Base-by-base conservation (phyloP, 2,329 filamentous ascomycete species). In the Neurospora sp. region DNA sequence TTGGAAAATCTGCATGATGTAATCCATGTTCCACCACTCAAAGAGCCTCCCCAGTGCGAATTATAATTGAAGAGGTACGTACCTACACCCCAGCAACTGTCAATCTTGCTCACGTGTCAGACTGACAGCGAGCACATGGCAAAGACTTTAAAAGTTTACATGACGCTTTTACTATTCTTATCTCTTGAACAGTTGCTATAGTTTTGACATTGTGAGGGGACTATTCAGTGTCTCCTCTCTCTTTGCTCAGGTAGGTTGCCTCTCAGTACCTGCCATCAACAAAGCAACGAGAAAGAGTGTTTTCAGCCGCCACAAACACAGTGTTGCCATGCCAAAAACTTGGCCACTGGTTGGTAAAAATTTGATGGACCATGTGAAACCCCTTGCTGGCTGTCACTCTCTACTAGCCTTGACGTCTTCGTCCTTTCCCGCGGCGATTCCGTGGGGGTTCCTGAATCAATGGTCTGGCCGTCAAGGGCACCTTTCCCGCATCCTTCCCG, bases 351-450 rank as follows among this genome's bases (percentile, higher is more conserved):
- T 62, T 72, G 23, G 52, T 68, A 74, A 73, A 74, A 75, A 66
- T 71, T 73, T 72, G 67, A 73, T 71, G 73, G 69, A 70, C 71
- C 75, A 74, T 75, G 75, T 73, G 74, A 74, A 62, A 36, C 28
- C 52, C 28, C 52, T 36, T n/a, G 73, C 73, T 68, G 67, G 38
- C 67, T 7, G 71, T 33, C 52, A 62, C 52, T 36, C 52, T 36
- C 33, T 36, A 36, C 33, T 7, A 58, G 68, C 68, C 38, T 43
- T 39, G 38, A 66, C 40, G 38, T 67, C 46, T n/a, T 68, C 43
- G 66, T 69, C 68, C 36, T 68, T 67, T 38, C 68, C 38, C 43
- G 19, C 68, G 58, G 67, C 58, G 58, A 66, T 68, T 62, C 38
- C 33, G 46, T 23, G 46, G 28, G 68, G 58, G 19, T 33, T 66